Conservation (phyloP, 768 basidiomycete genomes). For the Jaapia argillacea region DNA sequence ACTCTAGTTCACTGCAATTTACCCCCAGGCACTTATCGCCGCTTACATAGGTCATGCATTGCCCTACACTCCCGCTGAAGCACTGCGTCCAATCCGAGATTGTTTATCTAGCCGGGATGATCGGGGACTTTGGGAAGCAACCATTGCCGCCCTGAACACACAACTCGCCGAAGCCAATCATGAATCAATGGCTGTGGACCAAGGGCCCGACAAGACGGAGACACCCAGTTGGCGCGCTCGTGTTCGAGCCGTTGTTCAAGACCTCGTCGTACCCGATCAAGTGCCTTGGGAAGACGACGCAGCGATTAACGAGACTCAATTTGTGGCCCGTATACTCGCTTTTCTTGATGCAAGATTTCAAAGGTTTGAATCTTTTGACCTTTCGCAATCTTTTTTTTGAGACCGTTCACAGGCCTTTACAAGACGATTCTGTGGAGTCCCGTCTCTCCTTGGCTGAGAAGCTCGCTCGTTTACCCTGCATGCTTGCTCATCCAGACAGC, state of each 20-base stretch:
- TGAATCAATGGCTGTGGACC: too few relatives aligned
- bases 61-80: too few relatives aligned
- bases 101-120: too few relatives aligned
- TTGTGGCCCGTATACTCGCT: constrained; percentile 32
- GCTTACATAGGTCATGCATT: too few relatives aligned
- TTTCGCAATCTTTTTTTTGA: neutral
- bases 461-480: constrained; percentile 11
- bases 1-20: too few relatives aligned
- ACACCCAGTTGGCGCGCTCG: neutral
- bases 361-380: constrained; percentile 17
- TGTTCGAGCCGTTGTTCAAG: neutral
- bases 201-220: too few relatives aligned
- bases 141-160: too few relatives aligned
- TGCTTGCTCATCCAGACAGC: constrained; percentile 8
- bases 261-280: neutral
- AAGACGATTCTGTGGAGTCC: constrained; percentile 17
- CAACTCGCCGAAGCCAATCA: too few relatives aligned
- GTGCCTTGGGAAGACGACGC: constrained; percentile 32
- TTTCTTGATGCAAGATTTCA: constrained; percentile 33
- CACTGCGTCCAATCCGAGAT: too few relatives aligned
- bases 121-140: too few relatives aligned
- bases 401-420: constrained; percentile 23
- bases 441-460: constrained; percentile 23
- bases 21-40: too few relatives aligned
- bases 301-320: constrained; percentile 27